Base-by-base conservation (phyloP, 108 stramenopile genomes). In the Discostella stelligeroides region DNA sequence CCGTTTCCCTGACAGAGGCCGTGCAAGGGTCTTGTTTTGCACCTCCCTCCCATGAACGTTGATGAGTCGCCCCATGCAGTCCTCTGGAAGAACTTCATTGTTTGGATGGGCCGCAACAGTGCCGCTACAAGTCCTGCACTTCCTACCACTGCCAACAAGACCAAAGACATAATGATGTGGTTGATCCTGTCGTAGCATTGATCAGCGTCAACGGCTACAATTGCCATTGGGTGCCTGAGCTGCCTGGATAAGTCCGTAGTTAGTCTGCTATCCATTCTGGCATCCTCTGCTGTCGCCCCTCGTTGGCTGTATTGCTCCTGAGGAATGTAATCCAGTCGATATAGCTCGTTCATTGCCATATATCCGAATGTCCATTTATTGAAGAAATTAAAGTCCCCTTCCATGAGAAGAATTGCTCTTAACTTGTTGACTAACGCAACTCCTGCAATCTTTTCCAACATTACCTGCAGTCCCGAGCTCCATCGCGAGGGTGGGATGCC, bases 361-460 rank as follows among this genome's bases (percentile, higher is more conserved):
- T 53, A 8, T 2, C 51, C 51, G 24, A 53, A 24, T 53, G 24
- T 15, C 62, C 62, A 23, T 13, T 62, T 10, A 63, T 61, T 20
- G 48, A 60, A 28, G 62, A 60, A 5, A 69, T 41, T 1, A 58
- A 17, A n/a, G n/a, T n/a, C n/a, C n/a, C n/a, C n/a, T n/a, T n/a
- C n/a, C n/a, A n/a, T n/a, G n/a, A n/a, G n/a, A 7, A 69, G 57
- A 14, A 69, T 69, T 12, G 68, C 68, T 38, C 68, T 17, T 1
- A 69, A 20, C 30, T 69, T 69, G 18, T 56, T 46, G 25, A 59
- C 45, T 6, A 59, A 21, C 2, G 68, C 57, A 7, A 69, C 27
- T 14, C 57, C 57, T 17, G 57, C 68, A 6, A 69, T 59, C 27
- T 58, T 69, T n/a, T 69, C 68, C n/a, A n/a, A n/a, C n/a, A n/a